Percentiles rank a stretch among this genome's conserved stretches.
These are phyloP conservation scores for Xylariaceae sp. DNA, from an alignment of 2,329 filamentous ascomycete genomes.

Conservation along the genomic window DNA sequence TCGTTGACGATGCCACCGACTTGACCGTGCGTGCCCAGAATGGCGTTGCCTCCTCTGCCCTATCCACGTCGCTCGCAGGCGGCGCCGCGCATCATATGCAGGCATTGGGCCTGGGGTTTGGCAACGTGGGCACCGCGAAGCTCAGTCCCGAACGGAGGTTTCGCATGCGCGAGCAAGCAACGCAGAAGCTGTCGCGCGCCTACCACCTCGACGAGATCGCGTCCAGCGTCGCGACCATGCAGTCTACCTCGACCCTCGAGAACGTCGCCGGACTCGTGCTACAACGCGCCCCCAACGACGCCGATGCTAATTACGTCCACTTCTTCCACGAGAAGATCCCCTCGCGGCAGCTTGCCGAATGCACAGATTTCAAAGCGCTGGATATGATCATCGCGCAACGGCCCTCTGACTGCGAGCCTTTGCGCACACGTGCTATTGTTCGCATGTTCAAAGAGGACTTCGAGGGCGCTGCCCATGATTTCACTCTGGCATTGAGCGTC, in stretches of 20 bases:
- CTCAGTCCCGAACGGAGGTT: constrained; percentile 73
- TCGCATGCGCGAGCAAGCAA: constrained; percentile 76
- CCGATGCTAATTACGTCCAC: constrained; percentile 81
- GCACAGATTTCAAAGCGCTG: constrained; percentile 63
- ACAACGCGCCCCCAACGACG: constrained; percentile 62
- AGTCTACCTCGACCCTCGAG: constrained; percentile 71
- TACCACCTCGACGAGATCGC: constrained; percentile 81
- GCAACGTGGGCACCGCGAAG: constrained; percentile 58
- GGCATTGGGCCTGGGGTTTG: constrained; percentile 51
- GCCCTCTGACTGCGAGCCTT: constrained; percentile 60
- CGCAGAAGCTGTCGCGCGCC: constrained; percentile 70
- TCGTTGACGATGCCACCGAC: constrained; percentile 76
- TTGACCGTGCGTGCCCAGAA: constrained; percentile 74
- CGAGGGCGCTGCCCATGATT: constrained; percentile 63
- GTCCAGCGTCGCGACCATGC: constrained; percentile 79
- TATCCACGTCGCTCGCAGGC: constrained; percentile 49
- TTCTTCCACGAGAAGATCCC: constrained; percentile 92
- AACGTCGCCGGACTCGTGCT: constrained; percentile 71
- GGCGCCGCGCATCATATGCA: constrained; percentile 37
- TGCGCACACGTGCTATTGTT: constrained; percentile 71
- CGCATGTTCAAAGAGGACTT: constrained; percentile 73
- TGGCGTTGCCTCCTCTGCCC: constrained; percentile 62
- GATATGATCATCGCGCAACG: constrained; percentile 63
- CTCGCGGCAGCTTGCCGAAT: constrained; percentile 66
- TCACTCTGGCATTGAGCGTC: constrained; percentile 61